Evolutionary conservation across 106 monocot genomes (phyloP).

Genomic region (Platanthera zijinensis): DNA sequence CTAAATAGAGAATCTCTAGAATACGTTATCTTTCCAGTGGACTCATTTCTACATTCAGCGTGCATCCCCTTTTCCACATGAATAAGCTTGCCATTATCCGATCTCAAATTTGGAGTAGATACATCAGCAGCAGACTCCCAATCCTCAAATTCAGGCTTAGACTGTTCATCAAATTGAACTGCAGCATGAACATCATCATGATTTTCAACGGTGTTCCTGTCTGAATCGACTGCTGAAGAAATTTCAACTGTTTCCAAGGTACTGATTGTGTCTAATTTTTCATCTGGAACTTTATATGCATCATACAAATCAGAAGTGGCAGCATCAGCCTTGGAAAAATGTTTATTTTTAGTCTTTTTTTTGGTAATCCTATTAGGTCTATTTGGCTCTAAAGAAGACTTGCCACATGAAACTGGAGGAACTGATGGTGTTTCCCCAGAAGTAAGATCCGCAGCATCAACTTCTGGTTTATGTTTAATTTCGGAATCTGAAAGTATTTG

Average conservation of each 20-base stretch:
- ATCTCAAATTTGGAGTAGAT: conserved; percentile 31
- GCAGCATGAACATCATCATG: conserved; percentile 7
- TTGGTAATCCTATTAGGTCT: conserved; percentile 18
- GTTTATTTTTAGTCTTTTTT: conserved; percentile 46
- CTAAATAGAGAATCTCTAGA: conserved; percentile 44
- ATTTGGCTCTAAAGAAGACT: conserved; percentile 16
- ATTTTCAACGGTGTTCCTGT: conserved; percentile 2
- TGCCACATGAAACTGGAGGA: conserved; percentile 20
- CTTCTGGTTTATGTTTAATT: conserved; percentile 5
- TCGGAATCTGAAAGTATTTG: neutral
- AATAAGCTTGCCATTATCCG: neutral
- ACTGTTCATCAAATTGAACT: conserved; percentile 20
- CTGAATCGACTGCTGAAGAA: conserved; percentile 11
- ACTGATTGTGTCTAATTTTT: conserved; percentile 22
- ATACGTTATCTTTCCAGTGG: conserved; percentile 20
- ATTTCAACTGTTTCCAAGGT: conserved; percentile 15
- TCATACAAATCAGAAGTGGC: conserved; percentile 64
- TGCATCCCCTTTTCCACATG: neutral
- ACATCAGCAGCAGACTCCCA: conserved; percentile 63
- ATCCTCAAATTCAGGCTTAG: conserved; percentile 47
- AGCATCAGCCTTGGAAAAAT: conserved; percentile 67
- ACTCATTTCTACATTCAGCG: conserved; percentile 7
- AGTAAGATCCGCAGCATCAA: conserved; percentile 6
- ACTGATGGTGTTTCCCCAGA: conserved; percentile 1
- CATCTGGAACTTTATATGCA: conserved; percentile 61